Conservation (phyloP, 139 green algal genomes). For the Micromonas pusilla region DNA sequence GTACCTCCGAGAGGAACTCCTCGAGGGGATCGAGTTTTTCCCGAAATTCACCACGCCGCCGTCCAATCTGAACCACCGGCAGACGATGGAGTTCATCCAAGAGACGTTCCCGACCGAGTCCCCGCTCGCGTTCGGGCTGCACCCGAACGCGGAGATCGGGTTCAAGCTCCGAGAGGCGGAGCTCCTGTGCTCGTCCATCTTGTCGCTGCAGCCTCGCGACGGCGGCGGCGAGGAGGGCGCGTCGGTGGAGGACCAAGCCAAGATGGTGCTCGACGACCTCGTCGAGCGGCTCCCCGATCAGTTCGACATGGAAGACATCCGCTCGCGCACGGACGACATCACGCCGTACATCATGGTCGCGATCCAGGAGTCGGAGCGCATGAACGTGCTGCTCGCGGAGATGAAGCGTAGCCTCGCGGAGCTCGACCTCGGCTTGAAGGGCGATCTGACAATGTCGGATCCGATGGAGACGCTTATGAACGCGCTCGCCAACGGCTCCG, state of each 20-base stretch:
- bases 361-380: constrained; percentile 65
- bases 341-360: constrained; percentile 73
- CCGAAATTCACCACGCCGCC: constrained; percentile 67
- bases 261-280: constrained; percentile 49
- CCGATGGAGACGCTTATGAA: constrained; percentile 70
- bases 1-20: constrained; percentile 73
- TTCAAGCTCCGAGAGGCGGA: constrained; percentile 72
- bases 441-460: constrained; percentile 72
- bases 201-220: constrained; percentile 53
- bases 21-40: constrained; percentile 52
- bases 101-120: constrained; percentile 55
- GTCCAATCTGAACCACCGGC: constrained; percentile 46
- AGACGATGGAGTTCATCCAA: constrained; percentile 46
- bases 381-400: constrained; percentile 70
- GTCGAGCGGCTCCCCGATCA: constrained; percentile 61
- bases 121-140: constrained; percentile 77
- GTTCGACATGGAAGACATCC: constrained; percentile 77
- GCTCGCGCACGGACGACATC: constrained; percentile 66
- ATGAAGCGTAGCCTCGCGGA: constrained; percentile 75
- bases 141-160: constrained; percentile 76
- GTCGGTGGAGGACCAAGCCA: constrained; percentile 50
- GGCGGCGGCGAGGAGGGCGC: constrained; percentile 34
- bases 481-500: constrained; percentile 62
- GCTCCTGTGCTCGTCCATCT: constrained; percentile 73
- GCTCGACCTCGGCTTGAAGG: constrained; percentile 72